Percentiles rank a stretch among this genome's conserved stretches.
phyloP scores from a whole-genome alignment of 148 eudicot genomes.

The Rhododendron henanense region DNA sequence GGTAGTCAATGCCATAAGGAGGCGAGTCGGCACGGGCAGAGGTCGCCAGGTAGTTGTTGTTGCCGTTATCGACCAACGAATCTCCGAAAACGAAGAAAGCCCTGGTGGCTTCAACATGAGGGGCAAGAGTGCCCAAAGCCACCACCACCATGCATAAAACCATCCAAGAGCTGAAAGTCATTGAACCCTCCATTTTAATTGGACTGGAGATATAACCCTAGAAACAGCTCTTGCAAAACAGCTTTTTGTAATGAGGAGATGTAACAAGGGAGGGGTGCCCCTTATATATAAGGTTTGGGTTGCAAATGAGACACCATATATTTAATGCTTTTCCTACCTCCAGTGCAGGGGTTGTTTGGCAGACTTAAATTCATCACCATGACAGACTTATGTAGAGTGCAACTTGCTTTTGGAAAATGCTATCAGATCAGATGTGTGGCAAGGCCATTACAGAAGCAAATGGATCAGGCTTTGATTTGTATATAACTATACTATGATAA shows the following conservation, averaged over 20 bases:
- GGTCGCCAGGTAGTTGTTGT: slow-evolving; percentile 35
- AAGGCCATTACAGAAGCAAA: background rate
- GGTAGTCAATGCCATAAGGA: slow-evolving; percentile 47
- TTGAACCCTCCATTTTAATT: slow-evolving; percentile 13
- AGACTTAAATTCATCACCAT: slow-evolving; percentile 13
- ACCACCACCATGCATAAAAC: background rate
- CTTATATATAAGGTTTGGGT: background rate
- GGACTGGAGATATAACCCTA: background rate
- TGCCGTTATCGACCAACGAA: slow-evolving; percentile 43
- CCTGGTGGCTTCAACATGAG: slow-evolving; percentile 25
- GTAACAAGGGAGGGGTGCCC: background rate
- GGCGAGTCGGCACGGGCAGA: slow-evolving; percentile 40
- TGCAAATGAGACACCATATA: background rate
- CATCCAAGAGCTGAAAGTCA: background rate
- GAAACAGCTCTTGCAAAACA: background rate
- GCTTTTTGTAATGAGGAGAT: slow-evolving; percentile 8
- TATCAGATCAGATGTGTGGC: background rate
- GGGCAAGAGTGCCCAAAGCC: background rate
- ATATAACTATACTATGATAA: too few species aligned
- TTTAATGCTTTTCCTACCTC: slow-evolving; percentile 18
- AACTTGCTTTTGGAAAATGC: background rate
- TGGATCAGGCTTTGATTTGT: background rate
- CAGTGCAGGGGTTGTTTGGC: slow-evolving; percentile 1
- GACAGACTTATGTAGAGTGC: background rate
- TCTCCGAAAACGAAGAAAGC: slow-evolving; percentile 46